Conservation (phyloP, 75 land plant genomes). For the Picea glauca region DNA sequence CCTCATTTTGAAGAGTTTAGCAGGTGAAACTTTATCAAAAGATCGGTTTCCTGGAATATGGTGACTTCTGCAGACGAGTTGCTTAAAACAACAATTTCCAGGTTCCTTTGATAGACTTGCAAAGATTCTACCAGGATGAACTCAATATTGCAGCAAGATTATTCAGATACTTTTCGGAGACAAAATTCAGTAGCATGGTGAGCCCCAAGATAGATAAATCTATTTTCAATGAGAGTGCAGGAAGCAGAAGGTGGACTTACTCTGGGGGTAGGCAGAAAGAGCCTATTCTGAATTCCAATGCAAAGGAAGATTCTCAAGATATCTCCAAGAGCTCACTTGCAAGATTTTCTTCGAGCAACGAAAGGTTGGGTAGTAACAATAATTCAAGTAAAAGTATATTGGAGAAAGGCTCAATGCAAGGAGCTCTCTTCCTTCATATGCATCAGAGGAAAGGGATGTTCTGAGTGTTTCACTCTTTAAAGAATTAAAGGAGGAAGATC, state of each 20-base stretch:
- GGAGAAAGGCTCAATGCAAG: not conserved
- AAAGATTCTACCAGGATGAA: conserved; percentile 27
- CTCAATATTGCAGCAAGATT: conserved; percentile 9
- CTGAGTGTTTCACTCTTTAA: not conserved
- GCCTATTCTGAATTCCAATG: not conserved
- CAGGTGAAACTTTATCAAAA: not conserved
- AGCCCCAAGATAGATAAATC: conserved; percentile 61
- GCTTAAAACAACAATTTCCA: not conserved
- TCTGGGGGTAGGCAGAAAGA: conserved; percentile 10
- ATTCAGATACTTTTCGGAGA: conserved; percentile 2
- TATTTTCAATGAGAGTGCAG: conserved; percentile 79
- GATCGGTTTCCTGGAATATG: not conserved
- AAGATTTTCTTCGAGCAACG: not conserved
- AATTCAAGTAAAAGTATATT: not conserved
- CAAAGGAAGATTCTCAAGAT: not conserved
- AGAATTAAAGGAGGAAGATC: not conserved
- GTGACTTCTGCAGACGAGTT: not conserved
- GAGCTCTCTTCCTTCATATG: not conserved
- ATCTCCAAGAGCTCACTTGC: not conserved
- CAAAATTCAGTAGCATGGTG: conserved; percentile 20
- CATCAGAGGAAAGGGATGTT: not conserved
- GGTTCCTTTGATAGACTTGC: conserved; percentile 29
- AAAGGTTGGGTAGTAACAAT: not conserved
- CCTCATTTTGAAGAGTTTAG: not conserved
- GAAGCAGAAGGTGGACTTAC: conserved; percentile 69